Evolutionary conservation across 2,329 filamentous ascomycete species (phyloP), one percentile per base, ranked within the genome.

Genomic region (Fusarium mundagurra): DNA sequence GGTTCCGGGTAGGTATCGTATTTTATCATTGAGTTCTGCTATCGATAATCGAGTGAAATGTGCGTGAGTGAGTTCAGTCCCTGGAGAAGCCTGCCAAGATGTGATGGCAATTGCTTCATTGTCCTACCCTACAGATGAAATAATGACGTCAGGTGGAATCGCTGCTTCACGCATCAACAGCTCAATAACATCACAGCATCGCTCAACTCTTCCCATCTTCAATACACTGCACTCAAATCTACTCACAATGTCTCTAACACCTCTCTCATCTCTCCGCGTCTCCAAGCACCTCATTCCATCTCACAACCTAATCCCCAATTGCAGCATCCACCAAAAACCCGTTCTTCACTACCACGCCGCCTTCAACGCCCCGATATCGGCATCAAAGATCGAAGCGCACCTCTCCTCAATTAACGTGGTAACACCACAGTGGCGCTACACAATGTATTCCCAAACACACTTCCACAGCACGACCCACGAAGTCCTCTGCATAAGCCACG

Each of bases 381-480:
- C 89, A 8, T 84, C 85, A 6, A 78, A 84, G 4, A 87, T 93
- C 54, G 88, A 92, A 77, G 78, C 84, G 1, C 91, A 91, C 71
- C 85, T 94, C 11, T 78, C 79, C 12, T 77, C 80, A 8, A 79
- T 89, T 22, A 87, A 86, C 13, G 88, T 89, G 39, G 91, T 92
- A 7, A 78, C 77, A 4, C 91, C 92, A 0, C 89, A 92, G 77
- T 93, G 91, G 92, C 86, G 89, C 33, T 93, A 91, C 81, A 90
- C 89, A 22, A 93, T 93, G 91, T 93, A 92, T 80, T 81, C 80
- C 41, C 88, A 86, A 11, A 89, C 87, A 2, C 92, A 93, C 81
- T 94, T 92, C 80, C 92, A 94, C 82, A 89, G 85, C 75, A 93
- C 87, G 0, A 87, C 89, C 0, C 91, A 93, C 78, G 91, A 93